These are phyloP conservation scores for Austroboletus sp. DNA, from an alignment of 1,284 basidiomycete genomes.

Conservation along the genomic window DNA sequence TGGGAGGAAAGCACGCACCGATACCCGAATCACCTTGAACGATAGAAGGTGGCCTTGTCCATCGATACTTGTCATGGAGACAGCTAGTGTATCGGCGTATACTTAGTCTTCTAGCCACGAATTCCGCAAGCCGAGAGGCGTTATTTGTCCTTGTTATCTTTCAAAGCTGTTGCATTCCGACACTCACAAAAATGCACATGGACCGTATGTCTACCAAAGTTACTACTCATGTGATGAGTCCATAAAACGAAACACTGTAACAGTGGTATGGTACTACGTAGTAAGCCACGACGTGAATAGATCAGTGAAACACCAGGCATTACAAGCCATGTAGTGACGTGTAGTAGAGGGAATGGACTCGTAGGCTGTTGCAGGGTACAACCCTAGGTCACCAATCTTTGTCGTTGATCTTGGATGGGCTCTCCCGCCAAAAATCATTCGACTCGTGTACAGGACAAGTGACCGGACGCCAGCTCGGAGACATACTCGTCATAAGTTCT, in stretches of 20 bases:
- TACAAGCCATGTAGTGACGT: too few relatives aligned
- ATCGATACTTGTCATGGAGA: slow-evolving; percentile 34
- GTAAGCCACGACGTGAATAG: too few relatives aligned
- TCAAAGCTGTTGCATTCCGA: slow-evolving; percentile 41
- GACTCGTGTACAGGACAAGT: slow-evolving; percentile 91
- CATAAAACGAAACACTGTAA: too few relatives aligned
- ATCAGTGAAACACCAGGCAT: too few relatives aligned
- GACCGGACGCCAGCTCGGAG: slow-evolving; percentile 84
- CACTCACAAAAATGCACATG: too few relatives aligned
- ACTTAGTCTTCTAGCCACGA: too few relatives aligned
- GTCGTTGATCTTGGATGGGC: slow-evolving; percentile 79
- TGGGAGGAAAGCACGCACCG: slow-evolving; percentile 47
- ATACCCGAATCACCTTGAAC: slow-evolving; percentile 75
- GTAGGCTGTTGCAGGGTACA: too few relatives aligned
- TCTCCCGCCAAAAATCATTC: slow-evolving; percentile 97
- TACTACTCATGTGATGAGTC: too few relatives aligned
- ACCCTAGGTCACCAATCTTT: too few relatives aligned
- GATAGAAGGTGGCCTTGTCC: slow-evolving; percentile 58
- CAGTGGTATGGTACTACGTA: too few relatives aligned
- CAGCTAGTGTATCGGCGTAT: neutral
- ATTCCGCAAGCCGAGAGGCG: neutral
- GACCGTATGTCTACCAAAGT: too few relatives aligned
- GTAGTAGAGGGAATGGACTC: too few relatives aligned
- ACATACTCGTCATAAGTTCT: slow-evolving; percentile 95
- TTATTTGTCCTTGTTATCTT: slow-evolving; percentile 23